Base-by-base conservation (phyloP, 2,329 filamentous ascomycete species). In the Alternaria hordeiaustralica region DNA sequence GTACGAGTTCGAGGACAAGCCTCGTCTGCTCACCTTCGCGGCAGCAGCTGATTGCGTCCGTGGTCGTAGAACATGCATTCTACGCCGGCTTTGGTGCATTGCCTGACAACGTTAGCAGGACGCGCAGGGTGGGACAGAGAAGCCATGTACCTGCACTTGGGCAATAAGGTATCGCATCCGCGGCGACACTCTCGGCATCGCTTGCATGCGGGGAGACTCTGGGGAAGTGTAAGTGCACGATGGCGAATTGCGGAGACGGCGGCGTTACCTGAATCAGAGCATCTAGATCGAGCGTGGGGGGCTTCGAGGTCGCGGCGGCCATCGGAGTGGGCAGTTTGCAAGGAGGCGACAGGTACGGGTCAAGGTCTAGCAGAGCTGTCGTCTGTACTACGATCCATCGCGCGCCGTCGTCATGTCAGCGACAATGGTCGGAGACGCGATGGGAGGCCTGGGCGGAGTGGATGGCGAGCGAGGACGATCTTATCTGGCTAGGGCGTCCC, bases 51-150 rank as follows among this genome's bases (percentile, higher is more conserved):
- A 33, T 76, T 72, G 28, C 73, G 71, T 30, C 76, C 77, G 55
- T 78, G 75, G 61, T 79, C 77, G 58, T 71, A 74, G 63, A 77
- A 79, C 41, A 77, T 64, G 63, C 77, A 79, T 21, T 79, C 76
- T 15, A 74, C 75, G 10, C 72, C 72, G 12, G 77, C 75, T 64
- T 79, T 79, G 44, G 75, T 75, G 61, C 77, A 79, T 69, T 79
- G 77, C 56, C 77, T 77, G 68, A 51, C 23, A 25, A 13, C 12
- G 58, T 67, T 56, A 69, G 70, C 58, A 43, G 41, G 51, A 51
- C 23, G 36, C 47, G 25, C 49, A 4, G 25, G 18, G 59, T 36
- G 47, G 43, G 46, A 61, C 41, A 36, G 36, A 43, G 51, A 21
- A 57, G 43, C 43, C 26, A 46, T 49, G 46, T 69, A 73, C 75